Evolutionary conservation across 352 stramenopile species (phyloP).

Genomic region (Phytopythium sindhum): DNA sequence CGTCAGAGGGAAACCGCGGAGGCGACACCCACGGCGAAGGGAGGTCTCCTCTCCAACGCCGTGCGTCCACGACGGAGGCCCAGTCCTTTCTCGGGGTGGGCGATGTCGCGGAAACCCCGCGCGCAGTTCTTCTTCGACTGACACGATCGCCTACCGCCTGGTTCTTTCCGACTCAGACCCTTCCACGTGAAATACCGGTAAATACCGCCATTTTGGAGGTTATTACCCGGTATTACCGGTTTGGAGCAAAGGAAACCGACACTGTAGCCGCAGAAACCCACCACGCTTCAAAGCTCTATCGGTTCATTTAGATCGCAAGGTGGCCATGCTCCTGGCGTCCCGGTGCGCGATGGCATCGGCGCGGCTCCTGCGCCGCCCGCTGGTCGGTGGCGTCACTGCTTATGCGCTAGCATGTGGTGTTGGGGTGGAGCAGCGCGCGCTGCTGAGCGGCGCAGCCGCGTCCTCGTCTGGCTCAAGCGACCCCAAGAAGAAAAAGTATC

Average conservation of each 20-base stretch:
- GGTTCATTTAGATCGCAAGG: neutral
- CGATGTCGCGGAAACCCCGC: neutral
- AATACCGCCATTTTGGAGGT: neutral
- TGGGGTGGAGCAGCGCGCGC: neutral
- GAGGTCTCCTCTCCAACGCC: neutral
- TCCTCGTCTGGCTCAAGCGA: neutral
- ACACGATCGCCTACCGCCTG: neutral
- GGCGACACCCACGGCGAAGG: too few species aligned
- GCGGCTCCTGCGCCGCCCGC: neutral
- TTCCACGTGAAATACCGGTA: neutral
- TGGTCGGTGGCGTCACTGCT: neutral
- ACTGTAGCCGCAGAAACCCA: too few species aligned
- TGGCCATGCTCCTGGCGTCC: neutral
- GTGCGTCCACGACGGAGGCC: neutral
- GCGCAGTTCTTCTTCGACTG: conserved; percentile 1
- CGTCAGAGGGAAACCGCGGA: neutral
- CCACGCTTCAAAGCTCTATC: too few species aligned
- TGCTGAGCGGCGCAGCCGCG: neutral
- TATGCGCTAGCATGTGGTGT: neutral
- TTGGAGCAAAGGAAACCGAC: too few species aligned
- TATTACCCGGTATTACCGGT: too few species aligned
- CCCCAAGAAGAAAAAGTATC: conserved; percentile 46
- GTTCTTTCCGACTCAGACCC: neutral
- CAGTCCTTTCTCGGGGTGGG: conserved; percentile 4
- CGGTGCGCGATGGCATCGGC: neutral